Conservation (phyloP, 2,329 filamentous ascomycete genomes). For the Cadophora sp. region DNA sequence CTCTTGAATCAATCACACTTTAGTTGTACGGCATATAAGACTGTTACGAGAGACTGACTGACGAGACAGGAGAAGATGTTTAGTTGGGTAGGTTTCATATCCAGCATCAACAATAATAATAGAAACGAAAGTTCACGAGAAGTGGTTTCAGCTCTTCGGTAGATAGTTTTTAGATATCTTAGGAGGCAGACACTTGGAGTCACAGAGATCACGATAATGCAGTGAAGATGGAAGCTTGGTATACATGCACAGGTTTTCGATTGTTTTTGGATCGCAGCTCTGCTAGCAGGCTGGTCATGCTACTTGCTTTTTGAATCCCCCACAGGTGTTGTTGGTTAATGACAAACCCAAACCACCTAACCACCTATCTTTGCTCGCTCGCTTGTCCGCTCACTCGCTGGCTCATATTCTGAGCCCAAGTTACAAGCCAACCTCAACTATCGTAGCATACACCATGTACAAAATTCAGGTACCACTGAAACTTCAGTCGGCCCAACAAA, state of each 20-base stretch:
- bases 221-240: constrained; percentile 2
- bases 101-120: neutral
- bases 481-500: constrained; percentile 25
- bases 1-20: neutral
- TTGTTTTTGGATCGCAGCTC: constrained; percentile 19
- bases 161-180: no score
- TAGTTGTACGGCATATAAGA: neutral
- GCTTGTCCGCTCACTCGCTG: constrained; percentile 13
- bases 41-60: neutral
- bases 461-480: constrained; percentile 19
- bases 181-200: neutral
- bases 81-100: neutral
- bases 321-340: neutral
- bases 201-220: neutral
- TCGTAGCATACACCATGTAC: constrained; percentile 33
- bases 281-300: constrained; percentile 13
- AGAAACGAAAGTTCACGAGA: neutral
- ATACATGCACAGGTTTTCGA: constrained; percentile 24
- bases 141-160: neutral
- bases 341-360: neutral
- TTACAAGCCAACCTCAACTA: constrained; percentile 29
- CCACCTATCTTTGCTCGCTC: neutral
- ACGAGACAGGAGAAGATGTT: neutral
- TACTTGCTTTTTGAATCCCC: constrained; percentile 15
- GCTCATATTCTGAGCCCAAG: constrained; percentile 15